These are phyloP conservation scores for Nitzschia sp. DNA, from an alignment of 108 stramenopile species.

Conservation along the genomic window DNA sequence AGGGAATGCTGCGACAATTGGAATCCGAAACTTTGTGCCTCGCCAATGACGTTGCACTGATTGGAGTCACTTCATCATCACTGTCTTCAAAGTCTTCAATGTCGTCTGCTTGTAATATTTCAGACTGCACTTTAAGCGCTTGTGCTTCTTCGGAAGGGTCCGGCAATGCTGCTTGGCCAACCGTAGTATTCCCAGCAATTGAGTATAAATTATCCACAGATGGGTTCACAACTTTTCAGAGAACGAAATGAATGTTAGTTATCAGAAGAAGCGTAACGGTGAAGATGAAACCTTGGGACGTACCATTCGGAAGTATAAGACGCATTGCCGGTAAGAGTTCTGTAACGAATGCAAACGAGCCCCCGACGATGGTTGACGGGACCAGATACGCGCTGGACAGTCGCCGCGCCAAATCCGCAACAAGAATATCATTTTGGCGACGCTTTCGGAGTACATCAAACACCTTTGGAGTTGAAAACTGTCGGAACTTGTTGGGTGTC, in stretches of 20 bases:
- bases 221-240: slow-evolving; percentile 35
- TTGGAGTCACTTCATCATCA: slow-evolving; percentile 1
- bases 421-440: slow-evolving; percentile 53
- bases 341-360: slow-evolving; percentile 54
- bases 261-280: slow-evolving; percentile 13
- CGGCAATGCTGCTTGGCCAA: not conserved
- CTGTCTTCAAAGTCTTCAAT: slow-evolving; percentile 57
- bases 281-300: not conserved
- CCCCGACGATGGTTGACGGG: slow-evolving; percentile 38
- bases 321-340: slow-evolving; percentile 63
- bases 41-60: too few species aligned
- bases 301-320: slow-evolving; percentile 53
- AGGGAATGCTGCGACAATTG: too few species aligned
- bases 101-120: slow-evolving; percentile 50
- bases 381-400: slow-evolving; percentile 32
- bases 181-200: slow-evolving; percentile 31
- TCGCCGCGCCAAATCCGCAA: slow-evolving; percentile 54
- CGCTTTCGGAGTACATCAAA: slow-evolving; percentile 70
- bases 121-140: slow-evolving; percentile 34
- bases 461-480: slow-evolving; percentile 71
- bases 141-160: not conserved
- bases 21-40: too few species aligned
- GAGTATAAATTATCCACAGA: slow-evolving; percentile 60
- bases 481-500: slow-evolving; percentile 70
- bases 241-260: slow-evolving; percentile 15